These are phyloP conservation scores for Phytophthora megakarya DNA, from an alignment of 352 stramenopile species.

Conservation along the genomic window DNA sequence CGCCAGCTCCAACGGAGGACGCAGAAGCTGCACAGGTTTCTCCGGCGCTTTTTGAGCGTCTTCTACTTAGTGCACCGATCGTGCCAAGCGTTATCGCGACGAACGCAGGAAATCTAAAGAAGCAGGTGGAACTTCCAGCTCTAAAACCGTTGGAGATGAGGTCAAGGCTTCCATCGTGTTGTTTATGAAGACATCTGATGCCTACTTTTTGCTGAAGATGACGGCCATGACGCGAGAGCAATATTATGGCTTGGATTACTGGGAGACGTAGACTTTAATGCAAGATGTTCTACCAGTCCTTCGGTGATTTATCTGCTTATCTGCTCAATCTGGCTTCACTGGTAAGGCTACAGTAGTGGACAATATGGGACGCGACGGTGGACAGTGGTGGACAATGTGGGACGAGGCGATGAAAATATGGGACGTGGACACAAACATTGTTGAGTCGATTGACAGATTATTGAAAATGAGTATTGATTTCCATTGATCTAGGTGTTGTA, in stretches of 20 bases:
- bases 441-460: neutral
- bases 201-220: conserved; percentile 11
- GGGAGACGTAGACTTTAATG: neutral
- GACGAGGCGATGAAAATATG: too few species aligned
- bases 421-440: too few species aligned
- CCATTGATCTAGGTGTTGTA: too few species aligned
- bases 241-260: neutral
- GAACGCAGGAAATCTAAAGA: conserved; percentile 3
- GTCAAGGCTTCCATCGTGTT: neutral
- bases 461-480: too few species aligned
- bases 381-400: too few species aligned
- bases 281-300: neutral
- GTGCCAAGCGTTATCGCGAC: neutral
- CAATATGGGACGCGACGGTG: too few species aligned
- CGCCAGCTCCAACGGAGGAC: too few species aligned
- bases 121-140: neutral
- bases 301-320: too few species aligned
- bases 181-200: conserved; percentile 16
- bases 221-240: neutral
- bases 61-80: neutral
- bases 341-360: too few species aligned
- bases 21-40: too few species aligned
- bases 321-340: too few species aligned
- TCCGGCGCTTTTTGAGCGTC: too few species aligned
- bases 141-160: neutral